phyloP scores from a whole-genome alignment of 2,329 filamentous ascomycete genomes.

The Knufia petricola region DNA sequence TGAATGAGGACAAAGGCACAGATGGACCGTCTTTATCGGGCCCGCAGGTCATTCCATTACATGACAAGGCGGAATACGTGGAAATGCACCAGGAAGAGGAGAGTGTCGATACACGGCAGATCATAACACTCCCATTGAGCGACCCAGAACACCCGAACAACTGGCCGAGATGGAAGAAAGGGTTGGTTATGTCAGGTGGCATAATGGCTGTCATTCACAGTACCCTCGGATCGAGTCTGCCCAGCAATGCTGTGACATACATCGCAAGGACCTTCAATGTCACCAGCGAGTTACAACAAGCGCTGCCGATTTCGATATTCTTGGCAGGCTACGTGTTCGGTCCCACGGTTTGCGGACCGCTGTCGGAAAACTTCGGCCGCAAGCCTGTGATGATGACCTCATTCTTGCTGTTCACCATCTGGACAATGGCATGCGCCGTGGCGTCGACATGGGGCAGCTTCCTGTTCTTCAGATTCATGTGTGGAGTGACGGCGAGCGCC shows the following conservation, averaged over 20 bases:
- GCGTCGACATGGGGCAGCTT: constrained; percentile 34
- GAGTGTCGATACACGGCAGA: constrained; percentile 13
- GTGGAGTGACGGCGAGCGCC: constrained; percentile 32
- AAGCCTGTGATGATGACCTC: constrained; percentile 39
- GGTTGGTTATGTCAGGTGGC: constrained; percentile 29
- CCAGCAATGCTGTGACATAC: constrained; percentile 30
- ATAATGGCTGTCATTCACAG: constrained; percentile 32
- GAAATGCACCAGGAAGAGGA: constrained; percentile 2
- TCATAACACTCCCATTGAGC: constrained; percentile 17
- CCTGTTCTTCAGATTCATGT: constrained; percentile 35
- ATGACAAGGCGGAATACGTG: not conserved
- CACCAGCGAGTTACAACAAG: constrained; percentile 26
- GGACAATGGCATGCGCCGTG: constrained; percentile 34
- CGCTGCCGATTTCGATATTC: constrained; percentile 33
- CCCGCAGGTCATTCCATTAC: not conserved
- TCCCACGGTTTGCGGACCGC: constrained; percentile 33
- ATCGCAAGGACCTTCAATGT: constrained; percentile 27
- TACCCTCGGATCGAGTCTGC: constrained; percentile 30
- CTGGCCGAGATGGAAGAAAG: constrained; percentile 26
- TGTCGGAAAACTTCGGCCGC: constrained; percentile 35
- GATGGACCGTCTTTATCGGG: not conserved
- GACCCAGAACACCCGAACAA: constrained; percentile 25
- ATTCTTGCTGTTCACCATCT: constrained; percentile 36
- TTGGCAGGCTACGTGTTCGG: constrained; percentile 35
- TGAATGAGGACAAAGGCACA: not conserved